phyloP scores from a whole-genome alignment of 2,329 filamentous ascomycete species.

The Trichoderma afroharzianum region DNA sequence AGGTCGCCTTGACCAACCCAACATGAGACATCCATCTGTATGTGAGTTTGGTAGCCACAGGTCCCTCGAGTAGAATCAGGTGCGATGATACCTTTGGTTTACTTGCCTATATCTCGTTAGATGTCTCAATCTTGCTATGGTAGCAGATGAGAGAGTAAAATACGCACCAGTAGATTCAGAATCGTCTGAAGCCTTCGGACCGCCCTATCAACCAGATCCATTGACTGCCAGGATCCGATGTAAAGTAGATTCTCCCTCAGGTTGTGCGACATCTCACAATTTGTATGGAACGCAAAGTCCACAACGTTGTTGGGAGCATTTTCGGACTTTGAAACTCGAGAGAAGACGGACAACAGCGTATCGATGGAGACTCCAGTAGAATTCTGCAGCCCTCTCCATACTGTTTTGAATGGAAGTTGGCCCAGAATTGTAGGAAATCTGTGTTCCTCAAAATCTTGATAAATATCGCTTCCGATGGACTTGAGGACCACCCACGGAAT shows the following conservation, averaged over 20 bases:
- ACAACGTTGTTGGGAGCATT: background rate
- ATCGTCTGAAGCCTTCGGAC: slow-evolving; percentile 17
- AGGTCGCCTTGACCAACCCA: slow-evolving; percentile 27
- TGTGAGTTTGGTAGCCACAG: slow-evolving; percentile 15
- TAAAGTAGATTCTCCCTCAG: slow-evolving; percentile 28
- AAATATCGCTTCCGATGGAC: background rate
- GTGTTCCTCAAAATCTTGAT: slow-evolving; percentile 20
- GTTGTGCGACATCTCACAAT: slow-evolving; percentile 29
- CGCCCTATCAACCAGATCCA: slow-evolving; percentile 17
- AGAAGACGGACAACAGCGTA: slow-evolving; percentile 22
- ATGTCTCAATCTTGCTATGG: background rate
- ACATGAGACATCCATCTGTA: slow-evolving; percentile 29
- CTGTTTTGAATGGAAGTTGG: slow-evolving; percentile 19
- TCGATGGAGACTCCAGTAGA: slow-evolving; percentile 7
- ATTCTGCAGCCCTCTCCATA: slow-evolving; percentile 28
- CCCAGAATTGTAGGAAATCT: slow-evolving; percentile 25
- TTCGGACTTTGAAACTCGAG: slow-evolving; percentile 18
- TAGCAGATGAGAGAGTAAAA: background rate
- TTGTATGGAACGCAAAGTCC: slow-evolving; percentile 19
- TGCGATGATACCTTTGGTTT: slow-evolving; percentile 20
- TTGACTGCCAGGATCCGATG: slow-evolving; percentile 23
- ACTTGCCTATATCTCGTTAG: slow-evolving; percentile 19
- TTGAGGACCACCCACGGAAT: slow-evolving; percentile 25
- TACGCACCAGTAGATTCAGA: slow-evolving; percentile 10
- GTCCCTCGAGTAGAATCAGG: slow-evolving; percentile 23